A percentile compares a stretch with the other conserved stretches of the same genome.
These are phyloP conservation scores for Lactarius vividus DNA, from an alignment of 768 basidiomycete genomes.

Conservation along the genomic window DNA sequence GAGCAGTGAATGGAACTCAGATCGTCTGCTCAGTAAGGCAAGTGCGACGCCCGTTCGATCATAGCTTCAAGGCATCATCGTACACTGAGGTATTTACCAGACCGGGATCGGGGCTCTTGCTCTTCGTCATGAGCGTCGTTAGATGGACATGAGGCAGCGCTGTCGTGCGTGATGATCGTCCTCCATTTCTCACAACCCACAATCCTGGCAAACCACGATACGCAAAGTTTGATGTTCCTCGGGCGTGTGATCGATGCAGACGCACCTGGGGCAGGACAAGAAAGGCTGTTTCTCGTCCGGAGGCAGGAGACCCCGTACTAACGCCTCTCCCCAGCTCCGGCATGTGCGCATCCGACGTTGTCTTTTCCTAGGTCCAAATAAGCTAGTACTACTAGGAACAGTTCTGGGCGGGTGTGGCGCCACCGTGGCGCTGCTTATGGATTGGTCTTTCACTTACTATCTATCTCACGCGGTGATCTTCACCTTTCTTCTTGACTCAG, in stretches of 20 bases:
- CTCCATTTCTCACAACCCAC: neutral
- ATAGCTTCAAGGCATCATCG: neutral
- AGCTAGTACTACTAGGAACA: neutral
- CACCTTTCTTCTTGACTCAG: neutral
- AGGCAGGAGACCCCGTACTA: neutral
- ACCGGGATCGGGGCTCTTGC: neutral
- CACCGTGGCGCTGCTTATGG: neutral
- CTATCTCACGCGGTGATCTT: neutral
- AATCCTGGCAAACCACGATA: neutral
- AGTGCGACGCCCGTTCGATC: neutral
- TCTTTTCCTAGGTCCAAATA: neutral
- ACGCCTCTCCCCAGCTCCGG: neutral
- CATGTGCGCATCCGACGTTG: neutral
- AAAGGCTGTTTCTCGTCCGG: neutral
- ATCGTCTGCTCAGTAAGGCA: neutral
- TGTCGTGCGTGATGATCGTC: neutral
- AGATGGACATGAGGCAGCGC: neutral
- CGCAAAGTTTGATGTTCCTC: neutral
- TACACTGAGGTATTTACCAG: neutral
- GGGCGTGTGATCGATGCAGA: neutral
- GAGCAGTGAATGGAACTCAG: neutral
- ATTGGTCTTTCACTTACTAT: neutral
- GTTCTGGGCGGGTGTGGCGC: neutral
- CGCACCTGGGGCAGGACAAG: neutral
- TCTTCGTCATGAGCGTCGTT: neutral